phyloP scores from a whole-genome alignment of 1,284 basidiomycete species.

The Boletus hoseneyae region DNA sequence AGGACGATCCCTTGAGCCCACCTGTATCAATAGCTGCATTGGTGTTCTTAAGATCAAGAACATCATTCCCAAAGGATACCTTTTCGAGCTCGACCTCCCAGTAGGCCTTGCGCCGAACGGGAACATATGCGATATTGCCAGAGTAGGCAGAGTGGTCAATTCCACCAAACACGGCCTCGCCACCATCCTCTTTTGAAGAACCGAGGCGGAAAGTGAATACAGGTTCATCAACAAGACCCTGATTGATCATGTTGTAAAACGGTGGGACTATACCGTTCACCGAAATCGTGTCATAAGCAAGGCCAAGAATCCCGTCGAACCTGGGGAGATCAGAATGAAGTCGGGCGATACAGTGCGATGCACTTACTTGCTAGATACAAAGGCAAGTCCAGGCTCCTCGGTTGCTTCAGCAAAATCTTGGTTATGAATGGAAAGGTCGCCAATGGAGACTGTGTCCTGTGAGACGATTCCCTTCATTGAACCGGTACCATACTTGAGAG shows the following conservation, averaged over 20 bases:
- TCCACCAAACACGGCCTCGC: conserved; percentile 93
- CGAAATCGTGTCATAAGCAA: conserved; percentile 94
- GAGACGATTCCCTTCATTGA: conserved; percentile 98
- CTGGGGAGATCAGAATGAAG: conserved; percentile 38
- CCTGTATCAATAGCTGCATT: conserved; percentile 98
- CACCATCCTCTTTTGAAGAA: conserved; percentile 82
- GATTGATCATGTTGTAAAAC: conserved; percentile 92
- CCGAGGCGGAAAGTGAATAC: conserved; percentile 97
- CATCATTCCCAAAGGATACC: conserved; percentile 82
- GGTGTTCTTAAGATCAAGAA: conserved; percentile 85
- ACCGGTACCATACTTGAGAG: conserved; percentile 95
- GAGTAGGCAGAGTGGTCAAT: conserved; percentile 78
- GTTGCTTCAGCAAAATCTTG: conserved; percentile 97
- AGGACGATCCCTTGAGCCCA: conserved; percentile 30
- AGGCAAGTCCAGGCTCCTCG: conserved; percentile 95
- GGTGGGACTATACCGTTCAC: conserved; percentile 95
- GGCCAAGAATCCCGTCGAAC: conserved; percentile 95
- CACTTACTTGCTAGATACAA: conserved; percentile 96
- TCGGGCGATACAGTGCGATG: neutral
- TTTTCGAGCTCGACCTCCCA: conserved; percentile 97
- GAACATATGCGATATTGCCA: conserved; percentile 86
- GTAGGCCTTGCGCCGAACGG: conserved; percentile 94
- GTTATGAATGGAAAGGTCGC: conserved; percentile 74
- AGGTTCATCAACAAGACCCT: conserved; percentile 79
- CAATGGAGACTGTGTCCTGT: conserved; percentile 79